Percentiles rank a stretch among this genome's conserved stretches.
Conservation (phyloP, 352 stramenopile species). For the Pythium brachiatum region DNA sequence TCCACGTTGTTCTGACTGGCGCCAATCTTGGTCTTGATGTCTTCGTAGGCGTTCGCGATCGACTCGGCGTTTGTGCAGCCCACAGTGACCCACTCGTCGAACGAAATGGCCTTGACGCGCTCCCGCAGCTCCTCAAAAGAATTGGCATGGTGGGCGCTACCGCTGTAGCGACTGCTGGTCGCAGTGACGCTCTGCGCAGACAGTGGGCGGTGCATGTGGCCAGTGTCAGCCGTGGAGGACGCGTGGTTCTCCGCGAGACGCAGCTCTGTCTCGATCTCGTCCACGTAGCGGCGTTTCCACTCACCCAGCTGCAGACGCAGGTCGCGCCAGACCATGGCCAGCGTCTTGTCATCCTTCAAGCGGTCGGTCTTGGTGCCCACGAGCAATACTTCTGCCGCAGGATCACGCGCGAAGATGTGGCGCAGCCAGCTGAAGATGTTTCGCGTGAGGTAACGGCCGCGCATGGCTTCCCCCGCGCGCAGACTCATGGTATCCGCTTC, state of each 20-base stretch:
- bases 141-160: conserved; percentile 16
- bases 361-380: conserved; percentile 24
- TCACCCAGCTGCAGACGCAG: conserved; percentile 14
- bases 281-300: conserved; percentile 21
- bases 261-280: conserved; percentile 15
- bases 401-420: conserved; percentile 18
- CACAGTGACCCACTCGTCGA: conserved; percentile 12
- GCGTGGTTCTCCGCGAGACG: conserved; percentile 9
- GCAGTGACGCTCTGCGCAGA: neutral
- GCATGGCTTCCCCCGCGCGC: conserved; percentile 6
- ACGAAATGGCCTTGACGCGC: conserved; percentile 18
- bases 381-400: conserved; percentile 15
- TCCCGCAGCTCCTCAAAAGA: conserved; percentile 20
- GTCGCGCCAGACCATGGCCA: conserved; percentile 11
- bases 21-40: conserved; percentile 12
- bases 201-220: neutral
- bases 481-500: neutral
- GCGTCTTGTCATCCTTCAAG: conserved; percentile 2
- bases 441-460: conserved; percentile 7
- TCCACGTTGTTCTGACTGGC: conserved; percentile 18
- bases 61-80: conserved; percentile 13
- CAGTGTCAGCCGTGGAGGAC: neutral
- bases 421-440: conserved; percentile 24
- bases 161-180: conserved; percentile 13
- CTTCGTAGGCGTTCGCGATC: conserved; percentile 2